Conservation (phyloP, 805 yeast species). For the Wickerhamiella sergipiensis region DNA sequence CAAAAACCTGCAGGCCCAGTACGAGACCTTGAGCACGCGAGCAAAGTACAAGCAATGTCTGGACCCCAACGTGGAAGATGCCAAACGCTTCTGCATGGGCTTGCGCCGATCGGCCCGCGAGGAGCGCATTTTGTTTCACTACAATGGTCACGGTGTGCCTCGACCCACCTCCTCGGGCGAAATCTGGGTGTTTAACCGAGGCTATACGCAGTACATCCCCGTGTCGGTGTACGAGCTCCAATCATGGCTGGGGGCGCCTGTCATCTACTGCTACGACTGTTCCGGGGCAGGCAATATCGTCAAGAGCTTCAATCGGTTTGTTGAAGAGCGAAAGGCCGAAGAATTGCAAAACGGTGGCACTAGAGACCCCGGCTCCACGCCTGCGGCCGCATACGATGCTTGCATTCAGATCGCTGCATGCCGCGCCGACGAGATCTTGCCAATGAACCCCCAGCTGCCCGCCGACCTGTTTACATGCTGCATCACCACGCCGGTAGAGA, state of each 20-base stretch:
- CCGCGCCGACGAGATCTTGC: slow-evolving; percentile 66
- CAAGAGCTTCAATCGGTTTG: slow-evolving; percentile 75
- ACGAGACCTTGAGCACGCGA: slow-evolving; percentile 74
- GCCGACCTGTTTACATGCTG: slow-evolving; percentile 95
- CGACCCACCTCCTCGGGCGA: slow-evolving; percentile 94
- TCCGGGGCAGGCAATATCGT: slow-evolving; percentile 90
- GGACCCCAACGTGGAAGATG: slow-evolving; percentile 93
- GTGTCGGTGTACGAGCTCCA: slow-evolving; percentile 90
- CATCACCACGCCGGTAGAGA: slow-evolving; percentile 88
- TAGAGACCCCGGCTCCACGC: slow-evolving; percentile 36
- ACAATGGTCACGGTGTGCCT: slow-evolving; percentile 98
- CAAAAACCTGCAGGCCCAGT: slow-evolving; percentile 72
- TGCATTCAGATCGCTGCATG: slow-evolving; percentile 94
- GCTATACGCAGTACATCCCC: slow-evolving; percentile 95
- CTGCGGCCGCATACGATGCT: slow-evolving; percentile 59
- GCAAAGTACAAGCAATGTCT: slow-evolving; percentile 82
- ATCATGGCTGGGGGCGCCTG: slow-evolving; percentile 97
- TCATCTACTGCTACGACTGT: slow-evolving; percentile 88
- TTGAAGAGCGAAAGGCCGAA: slow-evolving; percentile 65
- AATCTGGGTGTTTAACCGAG: slow-evolving; percentile 95
- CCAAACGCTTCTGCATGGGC: slow-evolving; percentile 80
- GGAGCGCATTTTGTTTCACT: slow-evolving; percentile 84
- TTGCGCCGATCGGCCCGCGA: slow-evolving; percentile 83
- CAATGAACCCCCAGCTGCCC: slow-evolving; percentile 88
- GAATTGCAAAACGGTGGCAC: slow-evolving; percentile 32